Evolutionary conservation across 23 red algal genomes (phyloP).

Genomic region (Gracilariopsis chorda): DNA sequence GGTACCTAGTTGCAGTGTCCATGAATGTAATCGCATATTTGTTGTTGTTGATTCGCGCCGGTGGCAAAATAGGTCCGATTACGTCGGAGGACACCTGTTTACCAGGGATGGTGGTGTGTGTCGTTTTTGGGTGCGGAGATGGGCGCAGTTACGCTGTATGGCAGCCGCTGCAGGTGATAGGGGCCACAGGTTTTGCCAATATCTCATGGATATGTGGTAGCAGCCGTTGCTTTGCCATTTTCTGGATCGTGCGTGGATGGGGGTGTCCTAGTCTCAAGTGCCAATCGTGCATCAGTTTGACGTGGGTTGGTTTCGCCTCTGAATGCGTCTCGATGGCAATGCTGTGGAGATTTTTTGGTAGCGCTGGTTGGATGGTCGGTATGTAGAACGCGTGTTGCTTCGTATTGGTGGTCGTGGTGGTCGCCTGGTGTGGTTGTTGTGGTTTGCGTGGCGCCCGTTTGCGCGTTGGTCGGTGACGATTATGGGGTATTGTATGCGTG

Average conservation of each 20-base stretch:
- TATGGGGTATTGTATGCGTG: too few relatives aligned
- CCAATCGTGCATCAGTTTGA: too few relatives aligned
- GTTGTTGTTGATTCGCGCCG: not conserved
- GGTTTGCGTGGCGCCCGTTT: too few relatives aligned
- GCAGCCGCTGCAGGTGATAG: not conserved
- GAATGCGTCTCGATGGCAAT: too few relatives aligned
- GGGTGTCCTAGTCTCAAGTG: slow-evolving; percentile 14
- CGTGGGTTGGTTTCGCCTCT: too few relatives aligned
- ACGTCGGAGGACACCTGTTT: not conserved
- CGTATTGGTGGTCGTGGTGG: too few relatives aligned
- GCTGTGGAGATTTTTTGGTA: too few relatives aligned
- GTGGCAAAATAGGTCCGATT: not conserved
- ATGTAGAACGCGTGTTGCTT: too few relatives aligned
- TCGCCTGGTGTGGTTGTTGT: too few relatives aligned
- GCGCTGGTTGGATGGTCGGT: too few relatives aligned
- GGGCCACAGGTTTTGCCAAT: not conserved
- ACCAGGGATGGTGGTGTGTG: not conserved
- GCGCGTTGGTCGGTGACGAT: too few relatives aligned
- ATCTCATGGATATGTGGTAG: not conserved
- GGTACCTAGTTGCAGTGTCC: not conserved
- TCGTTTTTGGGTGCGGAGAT: not conserved
- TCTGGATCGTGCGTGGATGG: not conserved
- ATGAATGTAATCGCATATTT: not conserved
- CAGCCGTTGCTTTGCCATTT: not conserved
- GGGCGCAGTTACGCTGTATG: not conserved